Evolutionary conservation across 83 land plant species (phyloP).

Genomic region (Thuja plicata): DNA sequence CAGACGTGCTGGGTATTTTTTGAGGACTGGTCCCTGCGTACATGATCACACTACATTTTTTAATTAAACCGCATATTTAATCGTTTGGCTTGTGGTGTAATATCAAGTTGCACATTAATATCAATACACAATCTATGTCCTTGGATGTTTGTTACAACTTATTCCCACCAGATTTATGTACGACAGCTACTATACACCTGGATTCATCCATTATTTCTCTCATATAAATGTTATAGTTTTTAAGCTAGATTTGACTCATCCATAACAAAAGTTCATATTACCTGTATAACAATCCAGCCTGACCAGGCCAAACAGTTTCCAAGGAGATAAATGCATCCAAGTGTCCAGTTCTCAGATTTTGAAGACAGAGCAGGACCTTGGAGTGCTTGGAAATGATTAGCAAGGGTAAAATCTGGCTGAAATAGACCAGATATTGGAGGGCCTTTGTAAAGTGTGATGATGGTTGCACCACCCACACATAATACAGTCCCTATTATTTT

Average conservation of each 20-base stretch:
- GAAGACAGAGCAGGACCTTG: conserved; percentile 14
- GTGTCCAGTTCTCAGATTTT: conserved; percentile 49
- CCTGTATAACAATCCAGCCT: conserved; percentile 78
- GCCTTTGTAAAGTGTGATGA: conserved; percentile 62
- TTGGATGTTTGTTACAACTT: neutral
- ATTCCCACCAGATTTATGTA: neutral
- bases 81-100: neutral
- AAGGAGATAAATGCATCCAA: conserved; percentile 58
- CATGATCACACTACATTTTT: neutral
- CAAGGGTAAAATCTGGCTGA: neutral
- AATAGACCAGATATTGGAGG: conserved; percentile 35
- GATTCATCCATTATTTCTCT: neutral
- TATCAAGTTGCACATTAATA: too few relatives aligned
- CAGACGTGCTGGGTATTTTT: conserved; percentile 66
- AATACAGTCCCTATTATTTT: conserved; percentile 53
- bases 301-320: conserved; percentile 80
- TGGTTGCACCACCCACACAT: conserved; percentile 65
- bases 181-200: neutral
- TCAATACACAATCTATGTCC: neutral
- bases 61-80: too few relatives aligned
- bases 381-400: neutral
- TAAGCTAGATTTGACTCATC: neutral
- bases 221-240: neutral
- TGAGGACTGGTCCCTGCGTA: conserved; percentile 59
- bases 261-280: neutral